These are phyloP conservation scores for Ophiostoma triangulosporum DNA, from an alignment of 2,329 filamentous ascomycete species.

Conservation along the genomic window DNA sequence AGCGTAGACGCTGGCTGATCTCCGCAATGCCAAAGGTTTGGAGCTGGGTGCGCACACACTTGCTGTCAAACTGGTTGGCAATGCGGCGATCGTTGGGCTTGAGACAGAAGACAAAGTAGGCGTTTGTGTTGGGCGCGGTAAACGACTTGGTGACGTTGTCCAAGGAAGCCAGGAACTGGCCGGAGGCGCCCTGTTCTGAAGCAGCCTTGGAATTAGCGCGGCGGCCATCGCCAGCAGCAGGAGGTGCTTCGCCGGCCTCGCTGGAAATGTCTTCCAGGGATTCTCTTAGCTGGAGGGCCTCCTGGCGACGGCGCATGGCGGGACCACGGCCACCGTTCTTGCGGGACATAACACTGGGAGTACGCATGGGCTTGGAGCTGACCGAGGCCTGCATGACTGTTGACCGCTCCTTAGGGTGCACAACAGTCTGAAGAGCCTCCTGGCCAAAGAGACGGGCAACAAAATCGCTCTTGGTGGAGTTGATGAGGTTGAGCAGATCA, in stretches of 20 bases:
- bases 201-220: conserved; percentile 6
- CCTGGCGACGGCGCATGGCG: conserved; percentile 20
- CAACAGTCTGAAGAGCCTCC: conserved; percentile 79
- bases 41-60: conserved; percentile 87
- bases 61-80: conserved; percentile 97
- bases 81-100: conserved; percentile 96
- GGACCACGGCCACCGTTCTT: conserved; percentile 35
- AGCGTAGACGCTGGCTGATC: conserved; percentile 83
- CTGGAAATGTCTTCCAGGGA: conserved; percentile 31
- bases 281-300: conserved; percentile 25
- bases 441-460: conserved; percentile 89
- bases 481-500: conserved; percentile 89
- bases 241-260: conserved; percentile 20
- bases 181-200: conserved; percentile 73
- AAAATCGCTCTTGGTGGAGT: conserved; percentile 76
- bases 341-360: conserved; percentile 80
- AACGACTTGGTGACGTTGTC: conserved; percentile 86
- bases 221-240: conserved; percentile 24
- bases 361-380: conserved; percentile 84
- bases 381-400: conserved; percentile 94
- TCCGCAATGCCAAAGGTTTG: conserved; percentile 95
- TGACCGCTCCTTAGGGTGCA: conserved; percentile 80
- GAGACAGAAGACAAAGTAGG: conserved; percentile 92
- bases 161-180: conserved; percentile 78
- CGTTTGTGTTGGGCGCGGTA: conserved; percentile 68